Evolutionary conservation across 176 grass and related monocot genomes (phyloP), one percentile per base, ranked within the genome.

Genomic region (Oryza australiensis): DNA sequence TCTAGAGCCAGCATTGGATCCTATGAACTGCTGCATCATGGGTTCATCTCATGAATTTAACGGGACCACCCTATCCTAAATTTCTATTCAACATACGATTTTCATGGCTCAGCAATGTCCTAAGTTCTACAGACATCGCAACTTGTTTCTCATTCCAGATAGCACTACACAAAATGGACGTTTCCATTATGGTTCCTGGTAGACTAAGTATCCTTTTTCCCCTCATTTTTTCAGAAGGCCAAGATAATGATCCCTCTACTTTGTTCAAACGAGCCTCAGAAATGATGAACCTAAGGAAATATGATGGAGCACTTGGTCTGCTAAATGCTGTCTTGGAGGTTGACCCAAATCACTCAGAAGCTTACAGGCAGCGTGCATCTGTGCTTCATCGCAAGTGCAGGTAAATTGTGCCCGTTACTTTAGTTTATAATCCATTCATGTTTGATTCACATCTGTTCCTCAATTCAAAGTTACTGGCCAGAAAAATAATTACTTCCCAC

Each of bases 321-420:
- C 88, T 98, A 60, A 89, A 92, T 86, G 90, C 90, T 67, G 86
- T 86, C 14, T 53, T 98, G 82, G 90, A 93, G 71, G 75, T 88
- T 82, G 93, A 98, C 62, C 88, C 95, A 67, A 86, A 93, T 60
- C 88, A 92, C 90, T 94, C 88, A 14, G 76, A 98, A 87, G 84
- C 95, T 76, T 91, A 98, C 85, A 82, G 78, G 73, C 95, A 93
- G 73, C 90, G 92, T 5, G 95, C 95, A 14, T 88, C 86, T 6
- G 76, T 91, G 82, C 85, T 90, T 55, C 92, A 82, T 42, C 84
- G 90, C 18, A 91, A 84, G 84, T 98, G 95, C 88, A 93, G 90
- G 95, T 98, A 73, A 76, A 42, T 34, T 83, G 32, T 63, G 65
- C 7, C 46, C 1, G 0, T 30, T 16, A 20, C 5, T 11, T 20